Evolutionary conservation across 164 flowering plant genomes (phyloP), one percentile per base, ranked within the genome.

Genomic region (Buxus sempervirens): DNA sequence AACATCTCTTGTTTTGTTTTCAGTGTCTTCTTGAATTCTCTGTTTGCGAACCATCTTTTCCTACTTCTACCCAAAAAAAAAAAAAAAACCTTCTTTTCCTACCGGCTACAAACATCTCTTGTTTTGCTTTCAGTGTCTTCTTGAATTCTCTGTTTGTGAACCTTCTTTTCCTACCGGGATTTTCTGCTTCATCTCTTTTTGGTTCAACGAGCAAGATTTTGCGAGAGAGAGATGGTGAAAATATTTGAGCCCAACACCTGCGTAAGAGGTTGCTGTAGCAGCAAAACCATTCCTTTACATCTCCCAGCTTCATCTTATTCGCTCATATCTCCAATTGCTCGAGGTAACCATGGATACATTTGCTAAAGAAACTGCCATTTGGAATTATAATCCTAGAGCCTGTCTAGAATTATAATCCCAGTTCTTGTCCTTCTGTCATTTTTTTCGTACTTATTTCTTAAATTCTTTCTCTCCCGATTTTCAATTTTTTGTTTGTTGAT

Each of bases 261-360:
- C 77, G 54, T 87, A 9, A 78, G 97, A 64, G 97, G 98, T 2
- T 94, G 98, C 74, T 94, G 98, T 74, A 78, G 61, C 64, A 95
- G 96, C 87, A 68, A 75, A 15, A 73, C 84, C 21, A 89, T 90
- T 66, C 96, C 96, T 70, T 84, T 95, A 26, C 88, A 85, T 68
- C 96, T 91, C 65, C 84, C 77, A 23, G 75, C 96, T 67, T 81
- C 89, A 58, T 86, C 96, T 15, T 95, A 70, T 76, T 56, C 88
- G 63, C 84, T 89, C 69, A 71, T 78, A 61, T 79, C 87, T 63
- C 92, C 91, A 41, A 88, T 91, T 65, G 96, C 96, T 56, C 80
- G 81, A 78, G 97, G 97, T 91, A 70, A 19, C 5, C 38, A 32
- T 32, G 7, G 38, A 32, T 32, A 32, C 38, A 32, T 3, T 32